phyloP scores from a whole-genome alignment of 768 basidiomycete species.

The Lentinus brumalis region DNA sequence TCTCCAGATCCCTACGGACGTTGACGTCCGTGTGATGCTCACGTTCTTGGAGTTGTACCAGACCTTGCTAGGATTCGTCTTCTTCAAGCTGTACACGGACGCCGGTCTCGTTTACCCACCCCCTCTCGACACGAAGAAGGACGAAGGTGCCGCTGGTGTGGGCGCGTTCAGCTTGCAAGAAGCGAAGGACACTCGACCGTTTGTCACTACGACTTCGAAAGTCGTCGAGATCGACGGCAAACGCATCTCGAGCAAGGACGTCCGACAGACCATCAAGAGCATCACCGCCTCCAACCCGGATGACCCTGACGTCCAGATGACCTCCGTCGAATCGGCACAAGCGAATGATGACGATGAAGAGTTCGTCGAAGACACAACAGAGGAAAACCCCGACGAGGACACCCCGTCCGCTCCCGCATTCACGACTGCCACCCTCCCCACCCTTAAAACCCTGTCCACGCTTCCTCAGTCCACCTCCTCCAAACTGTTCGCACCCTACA shows the following conservation, averaged over 20 bases:
- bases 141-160: conserved; percentile 84
- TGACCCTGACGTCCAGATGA: conserved; percentile 42
- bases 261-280: conserved; percentile 63
- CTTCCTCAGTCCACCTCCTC: conserved; percentile 57
- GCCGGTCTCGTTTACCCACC: conserved; percentile 94
- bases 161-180: conserved; percentile 83
- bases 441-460: conserved; percentile 64
- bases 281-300: conserved; percentile 36
- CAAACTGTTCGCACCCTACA: conserved; percentile 81
- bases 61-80: conserved; percentile 91
- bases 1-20: conserved; percentile 84
- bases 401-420: conserved; percentile 64
- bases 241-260: conserved; percentile 57
- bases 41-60: conserved; percentile 99
- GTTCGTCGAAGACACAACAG: conserved; percentile 64
- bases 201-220: conserved; percentile 30
- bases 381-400: conserved; percentile 46
- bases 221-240: conserved; percentile 42
- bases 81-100: conserved; percentile 99
- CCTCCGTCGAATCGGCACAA: conserved; percentile 30
- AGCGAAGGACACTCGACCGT: conserved; percentile 30
- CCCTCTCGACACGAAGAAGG: conserved; percentile 77
- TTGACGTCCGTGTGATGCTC: conserved; percentile 96
- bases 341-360: conserved; percentile 51
- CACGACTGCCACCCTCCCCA: conserved; percentile 56